Evolutionary conservation across 2,329 filamentous ascomycete genomes (phyloP).

Genomic region (Gnomoniopsis smithogilvyi): DNA sequence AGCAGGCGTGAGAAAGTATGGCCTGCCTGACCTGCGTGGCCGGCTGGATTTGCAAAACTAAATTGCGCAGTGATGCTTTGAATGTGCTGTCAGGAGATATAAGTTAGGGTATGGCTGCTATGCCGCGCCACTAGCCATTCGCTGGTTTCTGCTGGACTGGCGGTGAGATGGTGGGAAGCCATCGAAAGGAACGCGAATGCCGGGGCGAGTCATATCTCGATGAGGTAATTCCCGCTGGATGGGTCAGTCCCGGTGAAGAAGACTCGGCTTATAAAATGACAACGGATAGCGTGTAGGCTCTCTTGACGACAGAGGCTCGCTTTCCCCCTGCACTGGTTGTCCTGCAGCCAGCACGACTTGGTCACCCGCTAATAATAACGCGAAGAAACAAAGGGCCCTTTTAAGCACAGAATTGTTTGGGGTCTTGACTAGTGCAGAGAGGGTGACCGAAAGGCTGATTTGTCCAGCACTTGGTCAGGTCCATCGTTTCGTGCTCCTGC

Average conservation of each 20-base stretch:
- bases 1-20: not conserved
- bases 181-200: not conserved
- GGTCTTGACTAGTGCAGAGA: not conserved
- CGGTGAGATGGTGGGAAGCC: constrained; percentile 5
- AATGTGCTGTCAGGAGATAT: not conserved
- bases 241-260: not conserved
- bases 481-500: not conserved
- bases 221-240: not conserved
- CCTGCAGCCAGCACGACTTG: not conserved
- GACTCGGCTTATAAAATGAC: not conserved
- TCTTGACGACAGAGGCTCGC: not conserved
- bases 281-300: not conserved
- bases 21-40: not conserved
- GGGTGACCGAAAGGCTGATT: not conserved
- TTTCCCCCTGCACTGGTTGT: not conserved
- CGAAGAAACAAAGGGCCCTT: not conserved
- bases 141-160: constrained; percentile 2
- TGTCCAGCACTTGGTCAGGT: not conserved
- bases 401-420: not conserved
- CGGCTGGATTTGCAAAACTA: not conserved
- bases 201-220: constrained; percentile 13
- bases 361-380: not conserved
- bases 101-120: not conserved
- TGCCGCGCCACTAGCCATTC: not conserved
- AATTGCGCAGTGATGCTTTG: not conserved